A percentile compares a stretch with the other conserved stretches of the same genome.
Conservation (phyloP, 441 rosid species). For the Jatropha multifida region DNA sequence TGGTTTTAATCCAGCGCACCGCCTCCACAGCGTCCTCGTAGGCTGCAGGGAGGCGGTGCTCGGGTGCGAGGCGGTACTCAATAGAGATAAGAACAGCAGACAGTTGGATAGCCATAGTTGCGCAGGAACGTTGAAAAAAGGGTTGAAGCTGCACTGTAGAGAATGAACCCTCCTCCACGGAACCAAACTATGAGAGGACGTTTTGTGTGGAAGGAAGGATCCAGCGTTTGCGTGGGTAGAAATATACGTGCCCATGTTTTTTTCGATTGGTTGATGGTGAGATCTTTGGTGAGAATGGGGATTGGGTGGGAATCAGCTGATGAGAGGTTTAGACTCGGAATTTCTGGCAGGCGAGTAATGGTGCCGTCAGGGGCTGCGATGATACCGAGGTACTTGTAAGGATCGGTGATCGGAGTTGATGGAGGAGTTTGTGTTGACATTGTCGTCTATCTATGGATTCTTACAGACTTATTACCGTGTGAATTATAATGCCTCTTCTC, state of each 20-base stretch:
- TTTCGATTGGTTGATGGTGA: slow-evolving; percentile 34
- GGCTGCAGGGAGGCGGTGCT: slow-evolving; percentile 63
- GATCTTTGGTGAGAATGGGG: slow-evolving; percentile 38
- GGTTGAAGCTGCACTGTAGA: slow-evolving; percentile 25
- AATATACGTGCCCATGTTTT: slow-evolving; percentile 45
- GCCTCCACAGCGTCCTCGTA: slow-evolving; percentile 52
- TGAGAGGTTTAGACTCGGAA: neutral
- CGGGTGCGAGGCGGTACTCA: slow-evolving; percentile 53
- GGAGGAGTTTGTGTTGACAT: slow-evolving; percentile 20
- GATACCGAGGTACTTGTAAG: slow-evolving; percentile 38
- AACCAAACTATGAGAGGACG: slow-evolving; percentile 47
- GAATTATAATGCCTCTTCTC: too few species aligned
- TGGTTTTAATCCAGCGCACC: slow-evolving; percentile 32
- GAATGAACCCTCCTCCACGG: slow-evolving; percentile 60
- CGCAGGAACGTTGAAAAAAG: slow-evolving; percentile 28
- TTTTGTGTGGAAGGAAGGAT: slow-evolving; percentile 13
- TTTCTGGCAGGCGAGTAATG: slow-evolving; percentile 35
- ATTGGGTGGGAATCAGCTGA: slow-evolving; percentile 22
- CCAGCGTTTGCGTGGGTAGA: slow-evolving; percentile 31
- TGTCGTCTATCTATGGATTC: too few species aligned
- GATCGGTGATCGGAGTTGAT: slow-evolving; percentile 27
- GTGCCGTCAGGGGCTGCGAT: slow-evolving; percentile 47
- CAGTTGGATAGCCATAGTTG: slow-evolving; percentile 27
- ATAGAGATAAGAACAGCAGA: slow-evolving; percentile 39
- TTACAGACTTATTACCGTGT: too few species aligned